Conservation (phyloP, 768 basidiomycete genomes). For the Calocera viscosa region DNA sequence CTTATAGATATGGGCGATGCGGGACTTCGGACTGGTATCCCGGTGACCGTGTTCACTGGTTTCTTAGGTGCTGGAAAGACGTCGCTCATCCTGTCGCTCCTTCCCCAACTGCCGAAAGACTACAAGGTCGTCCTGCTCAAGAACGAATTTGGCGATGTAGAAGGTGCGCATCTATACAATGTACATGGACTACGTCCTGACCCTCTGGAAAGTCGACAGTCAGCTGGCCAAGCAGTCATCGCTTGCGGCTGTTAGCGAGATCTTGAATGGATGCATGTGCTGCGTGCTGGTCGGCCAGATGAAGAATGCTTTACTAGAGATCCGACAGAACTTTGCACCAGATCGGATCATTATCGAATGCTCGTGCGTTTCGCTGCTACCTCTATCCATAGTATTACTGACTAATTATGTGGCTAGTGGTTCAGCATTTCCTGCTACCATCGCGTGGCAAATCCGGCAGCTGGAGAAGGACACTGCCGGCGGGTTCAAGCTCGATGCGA, state of each 20-base stretch:
- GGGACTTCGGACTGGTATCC: conserved; percentile 34
- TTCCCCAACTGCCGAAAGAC: conserved; percentile 68
- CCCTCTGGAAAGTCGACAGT: conserved; percentile 57
- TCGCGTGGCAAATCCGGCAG: conserved; percentile 88
- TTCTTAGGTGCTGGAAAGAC: conserved; percentile 79
- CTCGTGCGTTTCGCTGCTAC: conserved; percentile 45
- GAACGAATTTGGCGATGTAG: conserved; percentile 92
- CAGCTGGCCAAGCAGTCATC: conserved; percentile 76
- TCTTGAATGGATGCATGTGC: conserved; percentile 95
- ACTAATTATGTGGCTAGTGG: conserved; percentile 39
- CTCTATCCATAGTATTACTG: neutral
- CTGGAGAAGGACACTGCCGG: conserved; percentile 64
- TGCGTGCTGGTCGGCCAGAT: conserved; percentile 92
- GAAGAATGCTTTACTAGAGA: conserved; percentile 80
- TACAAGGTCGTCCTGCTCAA: conserved; percentile 86
- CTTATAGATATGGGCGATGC: neutral
- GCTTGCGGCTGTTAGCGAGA: conserved; percentile 79
- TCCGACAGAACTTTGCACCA: conserved; percentile 70
- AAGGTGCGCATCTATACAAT: conserved; percentile 40
- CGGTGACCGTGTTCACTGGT: conserved; percentile 92
- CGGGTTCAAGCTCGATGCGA: conserved; percentile 75
- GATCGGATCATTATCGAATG: conserved; percentile 93
- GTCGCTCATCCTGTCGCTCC: conserved; percentile 65
- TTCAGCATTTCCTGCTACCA: conserved; percentile 88
- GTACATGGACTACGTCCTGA: neutral